phyloP scores from a whole-genome alignment of 768 basidiomycete species.

The Baorangia bicolor region DNA sequence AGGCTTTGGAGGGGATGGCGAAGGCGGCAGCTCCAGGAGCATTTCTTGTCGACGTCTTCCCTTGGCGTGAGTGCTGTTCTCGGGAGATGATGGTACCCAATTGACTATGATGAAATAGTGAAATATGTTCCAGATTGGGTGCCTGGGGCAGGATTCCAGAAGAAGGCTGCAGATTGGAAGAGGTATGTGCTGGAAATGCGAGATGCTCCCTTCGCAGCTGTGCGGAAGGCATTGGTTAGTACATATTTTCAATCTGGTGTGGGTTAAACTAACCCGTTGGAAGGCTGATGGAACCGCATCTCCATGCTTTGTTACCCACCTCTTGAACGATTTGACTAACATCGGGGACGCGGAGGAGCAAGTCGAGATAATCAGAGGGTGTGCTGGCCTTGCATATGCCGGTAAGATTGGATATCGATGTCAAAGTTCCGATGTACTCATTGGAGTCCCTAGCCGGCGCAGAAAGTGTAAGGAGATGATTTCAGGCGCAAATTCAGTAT shows the following conservation, averaged over 20 bases:
- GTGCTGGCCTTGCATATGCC: constrained; percentile 48
- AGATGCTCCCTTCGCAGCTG: constrained; percentile 42
- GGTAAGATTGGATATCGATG: constrained; percentile 29
- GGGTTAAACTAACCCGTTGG: neutral
- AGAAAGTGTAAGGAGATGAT: constrained; percentile 30
- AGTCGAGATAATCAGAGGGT: constrained; percentile 39
- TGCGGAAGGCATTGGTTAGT: constrained; percentile 40
- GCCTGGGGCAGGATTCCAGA: constrained; percentile 51
- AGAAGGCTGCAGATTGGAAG: constrained; percentile 51
- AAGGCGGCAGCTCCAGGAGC: constrained; percentile 51
- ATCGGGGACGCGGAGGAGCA: constrained; percentile 13
- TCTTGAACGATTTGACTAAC: constrained; percentile 22
- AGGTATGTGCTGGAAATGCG: constrained; percentile 48
- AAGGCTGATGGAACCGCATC: constrained; percentile 29
- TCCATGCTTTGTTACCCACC: constrained; percentile 32
- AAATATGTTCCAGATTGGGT: constrained; percentile 54
- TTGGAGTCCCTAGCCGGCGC: constrained; percentile 35
- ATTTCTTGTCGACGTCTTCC: constrained; percentile 51
- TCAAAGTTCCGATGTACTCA: constrained; percentile 6
- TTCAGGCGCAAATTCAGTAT: neutral
- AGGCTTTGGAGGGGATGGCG: constrained; percentile 49
- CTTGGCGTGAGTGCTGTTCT: constrained; percentile 33
- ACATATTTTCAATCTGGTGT: neutral
- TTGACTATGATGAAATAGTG: constrained; percentile 33
- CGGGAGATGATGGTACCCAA: neutral